These are phyloP conservation scores for Globisporangium okanoganense DNA, from an alignment of 352 stramenopile genomes.

Conservation along the genomic window DNA sequence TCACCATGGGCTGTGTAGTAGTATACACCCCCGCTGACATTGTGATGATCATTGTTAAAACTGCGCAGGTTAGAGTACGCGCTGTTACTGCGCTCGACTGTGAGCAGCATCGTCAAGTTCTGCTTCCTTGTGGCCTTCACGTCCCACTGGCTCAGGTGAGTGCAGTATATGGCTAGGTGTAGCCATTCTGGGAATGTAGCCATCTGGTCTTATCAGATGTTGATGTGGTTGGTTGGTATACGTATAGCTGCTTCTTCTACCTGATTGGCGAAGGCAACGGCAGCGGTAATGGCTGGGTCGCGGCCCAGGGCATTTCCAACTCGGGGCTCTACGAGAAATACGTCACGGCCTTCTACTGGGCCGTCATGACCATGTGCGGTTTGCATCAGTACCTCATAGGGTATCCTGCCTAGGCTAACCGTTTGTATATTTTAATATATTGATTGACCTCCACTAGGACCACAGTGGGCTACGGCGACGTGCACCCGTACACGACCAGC, in stretches of 20 bases:
- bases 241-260: constrained; percentile 53
- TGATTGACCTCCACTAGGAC: constrained; percentile 23
- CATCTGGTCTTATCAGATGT: background rate
- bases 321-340: constrained; percentile 29
- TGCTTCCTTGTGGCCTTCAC: constrained; percentile 65
- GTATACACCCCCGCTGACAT: background rate
- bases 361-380: constrained; percentile 69
- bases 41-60: background rate
- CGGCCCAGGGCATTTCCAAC: constrained; percentile 28
- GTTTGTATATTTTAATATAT: no score
- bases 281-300: constrained; percentile 42
- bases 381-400: background rate
- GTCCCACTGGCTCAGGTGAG: constrained; percentile 56
- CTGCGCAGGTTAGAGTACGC: constrained; percentile 27
- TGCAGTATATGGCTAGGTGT: background rate
- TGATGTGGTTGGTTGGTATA: background rate
- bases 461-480: constrained; percentile 56
- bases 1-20: background rate
- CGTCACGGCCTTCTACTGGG: constrained; percentile 61
- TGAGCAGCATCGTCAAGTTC: constrained; percentile 64
- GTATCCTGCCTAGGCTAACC: no score
- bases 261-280: constrained; percentile 29
- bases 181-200: background rate
- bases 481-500: constrained; percentile 38
- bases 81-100: constrained; percentile 67